Evolutionary conservation across 495 filamentous ascomycete species (phyloP).

Genomic region (Tetracladium setigerum): DNA sequence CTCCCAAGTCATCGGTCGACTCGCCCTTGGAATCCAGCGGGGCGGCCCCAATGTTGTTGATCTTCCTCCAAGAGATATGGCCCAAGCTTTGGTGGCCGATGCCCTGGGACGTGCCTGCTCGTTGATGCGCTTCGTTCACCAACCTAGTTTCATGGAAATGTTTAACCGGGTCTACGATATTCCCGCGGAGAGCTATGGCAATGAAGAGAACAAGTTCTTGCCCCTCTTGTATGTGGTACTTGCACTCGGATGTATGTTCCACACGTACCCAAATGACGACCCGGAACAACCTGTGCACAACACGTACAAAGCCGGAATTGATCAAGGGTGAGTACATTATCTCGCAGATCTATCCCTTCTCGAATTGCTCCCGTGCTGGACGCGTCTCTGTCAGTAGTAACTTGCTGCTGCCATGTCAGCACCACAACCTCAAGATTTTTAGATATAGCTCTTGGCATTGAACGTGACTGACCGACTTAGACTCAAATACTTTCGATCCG

Average conservation of each 20-base stretch:
- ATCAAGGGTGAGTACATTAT: slow-evolving; percentile 61
- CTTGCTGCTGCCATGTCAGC: too few relatives aligned
- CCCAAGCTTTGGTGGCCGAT: slow-evolving; percentile 62
- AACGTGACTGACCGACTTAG: slow-evolving; percentile 32
- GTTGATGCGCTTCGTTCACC: slow-evolving; percentile 80
- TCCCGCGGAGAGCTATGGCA: slow-evolving; percentile 57
- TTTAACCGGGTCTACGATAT: slow-evolving; percentile 75
- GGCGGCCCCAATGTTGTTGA: slow-evolving; percentile 49
- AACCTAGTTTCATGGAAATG: slow-evolving; percentile 72
- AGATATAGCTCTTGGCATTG: too few relatives aligned
- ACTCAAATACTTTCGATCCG: slow-evolving; percentile 75
- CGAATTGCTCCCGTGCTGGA: not conserved
- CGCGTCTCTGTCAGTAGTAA: too few relatives aligned
- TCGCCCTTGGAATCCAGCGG: slow-evolving; percentile 52
- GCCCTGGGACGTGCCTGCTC: slow-evolving; percentile 78
- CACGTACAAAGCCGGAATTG: slow-evolving; percentile 62
- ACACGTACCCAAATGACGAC: slow-evolving; percentile 32
- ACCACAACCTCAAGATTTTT: too few relatives aligned
- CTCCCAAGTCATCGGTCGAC: slow-evolving; percentile 58
- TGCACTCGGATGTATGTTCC: slow-evolving; percentile 80
- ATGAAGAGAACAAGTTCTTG: slow-evolving; percentile 73
- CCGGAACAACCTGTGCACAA: slow-evolving; percentile 30
- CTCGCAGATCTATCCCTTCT: not conserved
- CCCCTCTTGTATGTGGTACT: slow-evolving; percentile 78
- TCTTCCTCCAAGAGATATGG: slow-evolving; percentile 62